Base-by-base conservation (phyloP, 805 yeast genomes). In the Wickerhamiella cacticola region DNA sequence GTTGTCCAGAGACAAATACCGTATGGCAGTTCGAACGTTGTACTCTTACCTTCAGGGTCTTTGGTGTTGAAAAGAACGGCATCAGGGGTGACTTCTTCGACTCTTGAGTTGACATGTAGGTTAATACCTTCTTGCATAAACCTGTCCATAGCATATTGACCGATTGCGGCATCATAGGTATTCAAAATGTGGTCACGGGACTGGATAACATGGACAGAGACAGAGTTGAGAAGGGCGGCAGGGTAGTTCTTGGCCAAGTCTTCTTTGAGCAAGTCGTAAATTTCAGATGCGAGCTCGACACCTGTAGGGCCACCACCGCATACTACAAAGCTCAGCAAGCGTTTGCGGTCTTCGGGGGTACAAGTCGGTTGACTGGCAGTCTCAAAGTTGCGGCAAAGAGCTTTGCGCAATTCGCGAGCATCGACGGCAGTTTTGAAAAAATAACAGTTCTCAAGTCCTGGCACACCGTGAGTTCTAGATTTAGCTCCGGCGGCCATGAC, bases 271-370 rank as follows among this genome's bases (percentile, higher is more conserved):
- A 79, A 61, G 56, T 79, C 86, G 54, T 68, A 78, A 24, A 79
- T 73, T 62, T 79, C 86, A 26, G 85, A 82, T 25, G 86, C 85
- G 56, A 79, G 72, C 59, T 79, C 85, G 29, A 77, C 82, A 55
- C 85, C 85, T 1, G 85, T 79, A 48, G 85, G 83, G 39, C 85
- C 85, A 51, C 84, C 85, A 52, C 85, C 85, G 61, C 83, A 78
- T 28, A 79, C 73, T 12, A 78, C 82, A 61, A 79, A 78, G 46
- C 79, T 73, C 41, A 79, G 66, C 51, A 79, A 61, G 50, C 70
- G 71, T 56, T 75, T 75, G 53, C 84, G 73, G 57, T 79, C 82
- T 40, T 71, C 80, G 53, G 75, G 80, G 1, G 78, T 52, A 0
- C 82, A 76, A 0, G 82, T 74, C 47, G 84, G 84, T 53, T 79